These are phyloP conservation scores for Boletus barrowsii DNA, from an alignment of 768 basidiomycete genomes.

Conservation along the genomic window DNA sequence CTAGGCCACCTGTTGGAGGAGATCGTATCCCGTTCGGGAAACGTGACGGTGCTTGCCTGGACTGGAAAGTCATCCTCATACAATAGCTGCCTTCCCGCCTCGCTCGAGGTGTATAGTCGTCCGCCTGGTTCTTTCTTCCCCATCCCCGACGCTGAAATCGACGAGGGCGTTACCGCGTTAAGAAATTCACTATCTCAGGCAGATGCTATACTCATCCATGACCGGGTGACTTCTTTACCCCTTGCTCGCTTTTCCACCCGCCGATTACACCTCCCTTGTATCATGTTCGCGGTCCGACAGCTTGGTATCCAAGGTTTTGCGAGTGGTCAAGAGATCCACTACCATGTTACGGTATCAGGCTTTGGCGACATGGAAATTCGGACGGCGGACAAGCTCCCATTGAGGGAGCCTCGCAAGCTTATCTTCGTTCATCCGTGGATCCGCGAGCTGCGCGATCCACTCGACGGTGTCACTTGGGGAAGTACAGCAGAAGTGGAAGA, in stretches of 20 bases:
- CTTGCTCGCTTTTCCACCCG: not conserved
- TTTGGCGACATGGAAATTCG: not conserved
- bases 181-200: not conserved
- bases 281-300: not conserved
- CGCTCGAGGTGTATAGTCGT: not conserved
- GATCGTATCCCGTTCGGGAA: slow-evolving; percentile 1
- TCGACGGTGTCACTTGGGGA: not conserved
- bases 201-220: not conserved
- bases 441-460: not conserved
- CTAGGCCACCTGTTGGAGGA: slow-evolving; percentile 7
- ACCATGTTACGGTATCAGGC: not conserved
- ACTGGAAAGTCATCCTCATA: slow-evolving; percentile 2
- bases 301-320: not conserved
- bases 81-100: slow-evolving; percentile 8
- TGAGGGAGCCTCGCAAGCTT: not conserved
- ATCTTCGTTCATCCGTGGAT: slow-evolving; percentile 8
- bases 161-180: not conserved
- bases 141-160: not conserved
- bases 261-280: not conserved
- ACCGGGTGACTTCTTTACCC: not conserved
- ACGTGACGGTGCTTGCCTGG: slow-evolving; percentile 3
- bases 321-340: not conserved
- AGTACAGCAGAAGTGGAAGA: not conserved
- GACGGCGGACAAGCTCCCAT: not conserved
- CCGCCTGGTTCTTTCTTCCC: not conserved